phyloP scores from a whole-genome alignment of 78 protist genomes.

The Tieghemostelium lacteum region DNA sequence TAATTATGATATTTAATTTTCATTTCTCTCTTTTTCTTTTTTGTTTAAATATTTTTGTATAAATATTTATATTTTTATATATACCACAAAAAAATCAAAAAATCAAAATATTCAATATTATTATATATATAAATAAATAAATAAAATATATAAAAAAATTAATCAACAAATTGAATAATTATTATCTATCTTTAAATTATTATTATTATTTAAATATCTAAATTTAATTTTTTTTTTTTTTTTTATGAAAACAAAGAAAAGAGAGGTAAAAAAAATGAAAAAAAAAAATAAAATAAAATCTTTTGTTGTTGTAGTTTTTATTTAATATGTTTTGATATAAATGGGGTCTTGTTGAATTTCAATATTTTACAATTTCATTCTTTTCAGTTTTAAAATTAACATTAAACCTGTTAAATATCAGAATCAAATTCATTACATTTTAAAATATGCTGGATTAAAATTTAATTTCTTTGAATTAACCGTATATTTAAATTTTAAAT shows the following conservation, averaged over 20 bases:
- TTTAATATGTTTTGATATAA: too few relatives aligned
- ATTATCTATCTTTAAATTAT: not conserved
- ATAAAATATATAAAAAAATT: not conserved
- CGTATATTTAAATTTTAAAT: too few relatives aligned
- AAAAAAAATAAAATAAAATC: too few relatives aligned
- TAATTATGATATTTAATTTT: slow-evolving; percentile 34
- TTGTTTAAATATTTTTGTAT: not conserved
- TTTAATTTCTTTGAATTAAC: too few relatives aligned
- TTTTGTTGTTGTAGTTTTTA: too few relatives aligned
- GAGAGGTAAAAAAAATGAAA: not conserved
- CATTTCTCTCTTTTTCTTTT: not conserved
- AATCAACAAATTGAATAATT: not conserved
- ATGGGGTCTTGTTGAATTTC: too few relatives aligned
- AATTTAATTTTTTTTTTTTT: not conserved
- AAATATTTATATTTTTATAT: not conserved
- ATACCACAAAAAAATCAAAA: not conserved
- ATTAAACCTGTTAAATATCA: too few relatives aligned
- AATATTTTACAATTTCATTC: too few relatives aligned
- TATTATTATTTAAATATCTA: not conserved
- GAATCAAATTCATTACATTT: too few relatives aligned
- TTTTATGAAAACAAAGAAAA: not conserved
- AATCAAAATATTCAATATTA: not conserved
- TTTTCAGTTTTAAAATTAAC: too few relatives aligned
- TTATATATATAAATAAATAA: not conserved
- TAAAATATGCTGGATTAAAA: too few relatives aligned